Evolutionary conservation across 2,329 filamentous ascomycete genomes (phyloP).

Genomic region (Apiospora marii): DNA sequence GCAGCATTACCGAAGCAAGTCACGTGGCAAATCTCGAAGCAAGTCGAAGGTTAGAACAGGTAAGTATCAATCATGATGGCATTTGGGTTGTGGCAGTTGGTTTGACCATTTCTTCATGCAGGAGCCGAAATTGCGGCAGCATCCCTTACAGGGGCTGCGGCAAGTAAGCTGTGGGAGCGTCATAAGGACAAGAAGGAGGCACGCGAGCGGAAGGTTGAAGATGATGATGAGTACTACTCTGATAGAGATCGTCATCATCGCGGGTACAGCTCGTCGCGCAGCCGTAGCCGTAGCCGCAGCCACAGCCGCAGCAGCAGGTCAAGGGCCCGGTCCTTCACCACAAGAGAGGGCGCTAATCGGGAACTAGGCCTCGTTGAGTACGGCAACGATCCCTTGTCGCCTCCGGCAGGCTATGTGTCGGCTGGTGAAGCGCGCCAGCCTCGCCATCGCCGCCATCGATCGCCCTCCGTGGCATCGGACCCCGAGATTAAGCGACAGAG

Average conservation of each 20-base stretch:
- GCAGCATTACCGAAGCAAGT: constrained; percentile 64
- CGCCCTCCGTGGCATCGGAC: constrained; percentile 1
- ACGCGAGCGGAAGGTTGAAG: constrained; percentile 46
- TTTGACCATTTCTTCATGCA: constrained; percentile 31
- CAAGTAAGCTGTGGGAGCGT: constrained; percentile 67
- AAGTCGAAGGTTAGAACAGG: constrained; percentile 55
- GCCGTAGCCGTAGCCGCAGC: constrained; percentile 51
- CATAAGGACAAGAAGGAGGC: constrained; percentile 66
- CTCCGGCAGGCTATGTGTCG: constrained; percentile 55
- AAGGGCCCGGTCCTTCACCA: constrained; percentile 45
- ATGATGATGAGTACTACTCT: constrained; percentile 45
- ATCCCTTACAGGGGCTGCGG: constrained; percentile 66
- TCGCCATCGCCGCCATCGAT: constrained; percentile 44
- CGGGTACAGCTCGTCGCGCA: constrained; percentile 32
- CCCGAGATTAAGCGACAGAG: constrained; percentile 49
- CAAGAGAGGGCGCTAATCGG: constrained; percentile 65
- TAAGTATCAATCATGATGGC: constrained; percentile 27
- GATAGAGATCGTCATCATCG: constrained; percentile 31
- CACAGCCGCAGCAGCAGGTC: constrained; percentile 47
- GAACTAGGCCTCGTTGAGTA: constrained; percentile 75
- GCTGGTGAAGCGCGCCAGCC: constrained; percentile 54
- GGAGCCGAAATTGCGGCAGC: constrained; percentile 67
- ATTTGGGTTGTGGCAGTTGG: not conserved
- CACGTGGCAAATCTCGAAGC: constrained; percentile 49
- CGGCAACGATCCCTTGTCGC: constrained; percentile 64